These are phyloP conservation scores for Hypomyces perniciosus DNA, from an alignment of 2,329 filamentous ascomycete genomes.

Conservation along the genomic window DNA sequence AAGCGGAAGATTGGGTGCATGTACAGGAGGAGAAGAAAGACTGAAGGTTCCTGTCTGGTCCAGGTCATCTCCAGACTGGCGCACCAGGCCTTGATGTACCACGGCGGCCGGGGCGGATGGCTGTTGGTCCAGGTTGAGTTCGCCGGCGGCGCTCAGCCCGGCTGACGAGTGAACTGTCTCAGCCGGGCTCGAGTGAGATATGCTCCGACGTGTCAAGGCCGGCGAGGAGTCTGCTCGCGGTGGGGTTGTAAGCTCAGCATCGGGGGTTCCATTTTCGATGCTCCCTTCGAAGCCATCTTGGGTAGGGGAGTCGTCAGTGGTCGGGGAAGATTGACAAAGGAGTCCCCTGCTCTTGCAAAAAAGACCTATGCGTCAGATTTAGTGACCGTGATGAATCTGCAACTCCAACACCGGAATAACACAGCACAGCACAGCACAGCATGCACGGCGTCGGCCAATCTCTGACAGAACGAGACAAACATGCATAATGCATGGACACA, in stretches of 20 bases:
- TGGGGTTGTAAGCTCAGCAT: conserved; percentile 5
- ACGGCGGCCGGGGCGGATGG: conserved; percentile 15
- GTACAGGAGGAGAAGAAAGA: conserved; percentile 2
- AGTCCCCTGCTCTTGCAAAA: conserved; percentile 31
- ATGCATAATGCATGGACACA: too few species aligned
- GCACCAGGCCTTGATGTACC: conserved; percentile 22
- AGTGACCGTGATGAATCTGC: too few species aligned
- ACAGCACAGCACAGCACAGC: too few species aligned
- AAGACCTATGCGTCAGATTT: conserved; percentile 19
- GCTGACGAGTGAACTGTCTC: conserved; percentile 10
- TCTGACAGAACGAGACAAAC: too few species aligned
- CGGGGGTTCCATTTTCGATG: conserved; percentile 7
- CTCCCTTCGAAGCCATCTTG: conserved; percentile 4
- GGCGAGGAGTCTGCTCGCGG: conserved; percentile 8
- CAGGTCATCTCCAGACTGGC: conserved; percentile 6
- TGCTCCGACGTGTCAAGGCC: conserved; percentile 4
- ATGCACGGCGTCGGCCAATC: too few species aligned
- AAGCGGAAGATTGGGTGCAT: conserved; percentile 11
- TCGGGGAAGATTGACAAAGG: conserved; percentile 26
- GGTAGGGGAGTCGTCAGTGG: conserved; percentile 4
- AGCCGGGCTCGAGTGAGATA: conserved; percentile 11
- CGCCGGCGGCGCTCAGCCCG: conserved; percentile 4
- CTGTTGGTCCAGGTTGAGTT: not conserved
- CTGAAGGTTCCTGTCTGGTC: conserved; percentile 1
- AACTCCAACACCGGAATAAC: too few species aligned